phyloP scores from a whole-genome alignment of 495 filamentous ascomycete species.

The Poronia punctata region DNA sequence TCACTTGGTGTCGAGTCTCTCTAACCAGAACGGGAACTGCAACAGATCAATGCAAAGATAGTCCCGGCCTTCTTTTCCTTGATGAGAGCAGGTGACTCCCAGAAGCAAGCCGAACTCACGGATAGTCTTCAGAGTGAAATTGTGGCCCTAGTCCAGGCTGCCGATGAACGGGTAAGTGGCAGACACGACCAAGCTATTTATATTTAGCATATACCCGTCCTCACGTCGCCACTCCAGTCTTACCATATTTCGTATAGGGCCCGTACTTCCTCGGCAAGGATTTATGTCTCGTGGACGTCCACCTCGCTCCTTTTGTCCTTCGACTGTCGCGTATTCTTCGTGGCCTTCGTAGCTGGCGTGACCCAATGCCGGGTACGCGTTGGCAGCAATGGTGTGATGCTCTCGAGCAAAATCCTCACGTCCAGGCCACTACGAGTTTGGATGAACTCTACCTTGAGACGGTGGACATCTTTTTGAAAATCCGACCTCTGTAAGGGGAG shows the following conservation, averaged over 20 bases:
- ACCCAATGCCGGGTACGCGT: constrained; percentile 60
- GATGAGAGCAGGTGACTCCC: constrained; percentile 61
- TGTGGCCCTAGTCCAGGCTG: constrained; percentile 62
- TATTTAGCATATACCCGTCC: no score
- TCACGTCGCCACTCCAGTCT: no score
- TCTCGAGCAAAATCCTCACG: constrained; percentile 64
- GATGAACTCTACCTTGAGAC: constrained; percentile 69
- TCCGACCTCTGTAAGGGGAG: constrained; percentile 16
- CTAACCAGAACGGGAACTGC: no score
- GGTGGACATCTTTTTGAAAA: constrained; percentile 52
- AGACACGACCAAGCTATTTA: no score
- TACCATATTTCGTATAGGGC: constrained; percentile 45
- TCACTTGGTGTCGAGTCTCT: no score
- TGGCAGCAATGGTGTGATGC: constrained; percentile 78
- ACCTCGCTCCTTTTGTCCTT: constrained; percentile 82
- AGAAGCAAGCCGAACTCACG: constrained; percentile 56
- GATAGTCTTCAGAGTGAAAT: constrained; percentile 65
- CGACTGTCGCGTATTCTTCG: constrained; percentile 67
- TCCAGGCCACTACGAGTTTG: constrained; percentile 70
- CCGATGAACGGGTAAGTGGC: constrained; percentile 32
- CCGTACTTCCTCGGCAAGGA: constrained; percentile 75
- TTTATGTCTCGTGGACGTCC: constrained; percentile 76
- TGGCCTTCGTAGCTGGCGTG: constrained; percentile 75
- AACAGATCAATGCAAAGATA: constrained; percentile 78
- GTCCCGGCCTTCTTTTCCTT: constrained; percentile 76